Evolutionary conservation across 2,329 filamentous ascomycete species (phyloP), one percentile per base, ranked within the genome.

Genomic region (Davidsoniella neocaledoniae): DNA sequence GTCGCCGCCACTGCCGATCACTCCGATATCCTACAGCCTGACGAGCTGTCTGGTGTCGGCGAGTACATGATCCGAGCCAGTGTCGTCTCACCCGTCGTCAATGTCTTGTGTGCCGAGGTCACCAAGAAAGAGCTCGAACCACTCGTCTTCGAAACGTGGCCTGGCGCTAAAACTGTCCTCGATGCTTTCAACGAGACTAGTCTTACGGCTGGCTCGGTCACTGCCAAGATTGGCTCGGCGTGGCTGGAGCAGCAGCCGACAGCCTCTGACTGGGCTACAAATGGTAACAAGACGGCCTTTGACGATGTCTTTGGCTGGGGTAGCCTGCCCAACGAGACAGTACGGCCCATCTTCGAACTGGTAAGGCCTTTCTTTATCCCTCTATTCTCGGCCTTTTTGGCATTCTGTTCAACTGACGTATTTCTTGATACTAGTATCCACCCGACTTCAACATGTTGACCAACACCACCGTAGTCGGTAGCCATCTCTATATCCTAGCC

Each of bases 41-140:
- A 70, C 5, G 74, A 79, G 17, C 65, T 79, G 9, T 70, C 66
- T 1, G 82, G 81, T 0, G 69, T 84, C 7, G 84, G 83, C 9
- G 74, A 80, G 44, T 88, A 86, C 60, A 68, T 67, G 2, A 66
- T 90, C 2, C 65, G 68, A 12, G 85, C 83, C 0, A 78, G 81
- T 0, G 79, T 86, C 0, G 75, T 81, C 0, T 82, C 79, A 0
- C 83, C 84, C 0, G 69, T 74, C 0, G 63, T 88, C 42, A 86
- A 88, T 54, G 80, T 85, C 0, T 62, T 87, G 29, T 91, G 85
- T 56, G 79, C 73, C 1, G 82, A 83, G 40, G 68, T 87, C 67
- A 69, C 69, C 0, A 51, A 60, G 17, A 57, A 67, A 0, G 81
- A 86, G 49, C 62, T 90, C 1, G 61, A 58, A 0, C 83, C 83